Evolutionary conservation across 306 rosid species (phyloP).

Genomic region (Dalbergia cultrata): DNA sequence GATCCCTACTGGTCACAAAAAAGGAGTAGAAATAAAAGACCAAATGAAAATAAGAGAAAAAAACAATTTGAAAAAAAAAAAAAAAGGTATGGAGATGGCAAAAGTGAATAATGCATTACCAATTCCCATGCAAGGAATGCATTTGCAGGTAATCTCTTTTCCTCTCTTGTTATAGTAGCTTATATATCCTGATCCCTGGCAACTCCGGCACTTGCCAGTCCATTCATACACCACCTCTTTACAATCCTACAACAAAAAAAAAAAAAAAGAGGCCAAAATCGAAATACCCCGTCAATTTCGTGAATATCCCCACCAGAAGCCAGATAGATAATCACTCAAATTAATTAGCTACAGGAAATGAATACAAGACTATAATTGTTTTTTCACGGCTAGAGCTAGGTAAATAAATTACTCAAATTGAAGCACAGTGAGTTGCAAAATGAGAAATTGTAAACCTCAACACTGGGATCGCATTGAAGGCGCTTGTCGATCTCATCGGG

Average conservation of each 20-base stretch:
- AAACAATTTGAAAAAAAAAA: neutral
- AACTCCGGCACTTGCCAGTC: slow-evolving; percentile 96
- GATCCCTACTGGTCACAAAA: neutral
- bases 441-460: slow-evolving; percentile 58
- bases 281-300: slow-evolving; percentile 17
- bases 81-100: neutral
- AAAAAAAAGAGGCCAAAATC: slow-evolving; percentile 17
- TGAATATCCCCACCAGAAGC: neutral
- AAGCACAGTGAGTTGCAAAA: neutral
- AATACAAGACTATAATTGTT: neutral
- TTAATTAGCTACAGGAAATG: neutral
- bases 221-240: slow-evolving; percentile 96
- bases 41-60: neutral
- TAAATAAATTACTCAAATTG: slow-evolving; percentile 3
- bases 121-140: slow-evolving; percentile 97
- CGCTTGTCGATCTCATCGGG: slow-evolving; percentile 77
- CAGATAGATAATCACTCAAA: neutral
- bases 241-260: slow-evolving; percentile 75
- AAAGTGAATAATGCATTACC: slow-evolving; percentile 61
- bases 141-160: slow-evolving; percentile 76
- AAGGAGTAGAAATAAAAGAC: neutral
- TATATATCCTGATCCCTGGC: slow-evolving; percentile 91
- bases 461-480: slow-evolving; percentile 74
- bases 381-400: neutral
- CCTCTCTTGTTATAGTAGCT: slow-evolving; percentile 88